Conservation (phyloP, 805 yeast genomes). For the Kuraishia borneana region DNA sequence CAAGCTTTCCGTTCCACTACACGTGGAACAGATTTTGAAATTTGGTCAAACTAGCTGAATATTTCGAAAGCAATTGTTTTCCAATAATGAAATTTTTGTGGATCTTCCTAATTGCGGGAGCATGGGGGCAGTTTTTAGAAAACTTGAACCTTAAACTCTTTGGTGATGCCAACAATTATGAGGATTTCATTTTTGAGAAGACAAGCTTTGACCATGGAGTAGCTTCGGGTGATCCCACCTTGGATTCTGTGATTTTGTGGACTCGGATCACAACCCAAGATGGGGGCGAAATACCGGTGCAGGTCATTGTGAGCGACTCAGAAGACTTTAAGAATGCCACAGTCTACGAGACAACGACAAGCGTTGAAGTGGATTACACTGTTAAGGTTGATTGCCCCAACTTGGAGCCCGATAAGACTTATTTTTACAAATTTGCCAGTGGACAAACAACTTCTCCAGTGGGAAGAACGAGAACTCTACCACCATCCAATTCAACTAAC, state of each 20-base stretch:
- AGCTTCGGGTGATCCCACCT: slow-evolving; percentile 14
- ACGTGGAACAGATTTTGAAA: too few species aligned
- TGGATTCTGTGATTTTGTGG: slow-evolving; percentile 12
- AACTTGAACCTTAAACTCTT: too few species aligned
- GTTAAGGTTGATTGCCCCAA: slow-evolving; percentile 10
- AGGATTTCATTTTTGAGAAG: not conserved
- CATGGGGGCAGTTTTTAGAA: too few species aligned
- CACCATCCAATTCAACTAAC: slow-evolving; percentile 6
- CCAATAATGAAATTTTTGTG: too few species aligned
- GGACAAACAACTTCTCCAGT: slow-evolving; percentile 4
- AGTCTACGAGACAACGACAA: slow-evolving; percentile 5
- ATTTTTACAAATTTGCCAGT: slow-evolving; percentile 10
- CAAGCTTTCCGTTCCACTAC: too few species aligned
- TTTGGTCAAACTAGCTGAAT: too few species aligned
- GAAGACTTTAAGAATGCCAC: slow-evolving; percentile 3
- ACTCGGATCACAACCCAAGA: slow-evolving; percentile 10
- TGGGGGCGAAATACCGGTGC: slow-evolving; percentile 1
- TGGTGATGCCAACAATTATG: too few species aligned
- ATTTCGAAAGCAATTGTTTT: too few species aligned
- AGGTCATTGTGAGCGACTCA: slow-evolving; percentile 3
- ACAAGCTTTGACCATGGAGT: slow-evolving; percentile 10
- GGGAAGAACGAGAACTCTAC: slow-evolving; percentile 12
- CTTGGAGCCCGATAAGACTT: slow-evolving; percentile 8
- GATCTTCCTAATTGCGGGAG: too few species aligned
- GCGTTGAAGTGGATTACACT: slow-evolving; percentile 9